phyloP scores from a whole-genome alignment of 2,329 filamentous ascomycete genomes.

The Blastomyces percursus region DNA sequence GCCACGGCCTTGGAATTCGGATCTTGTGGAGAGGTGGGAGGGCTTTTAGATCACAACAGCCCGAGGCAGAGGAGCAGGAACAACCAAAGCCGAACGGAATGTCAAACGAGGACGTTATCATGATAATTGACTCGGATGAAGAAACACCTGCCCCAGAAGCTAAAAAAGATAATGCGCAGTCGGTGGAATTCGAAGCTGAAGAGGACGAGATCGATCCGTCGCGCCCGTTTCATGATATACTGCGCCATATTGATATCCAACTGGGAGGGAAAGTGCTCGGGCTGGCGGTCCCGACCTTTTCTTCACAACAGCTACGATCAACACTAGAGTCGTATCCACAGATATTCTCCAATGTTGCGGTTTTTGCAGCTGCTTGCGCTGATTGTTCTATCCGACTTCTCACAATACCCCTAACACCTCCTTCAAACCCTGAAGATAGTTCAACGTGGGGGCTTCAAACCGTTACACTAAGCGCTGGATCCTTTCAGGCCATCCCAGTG shows the following conservation, averaged over 20 bases:
- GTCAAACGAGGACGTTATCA: conserved; percentile 35
- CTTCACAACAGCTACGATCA: conserved; percentile 31
- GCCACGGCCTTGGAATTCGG: conserved; percentile 47
- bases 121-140: conserved; percentile 48
- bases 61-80: conserved; percentile 15
- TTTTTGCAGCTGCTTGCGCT: conserved; percentile 45
- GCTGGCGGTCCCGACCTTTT: conserved; percentile 40
- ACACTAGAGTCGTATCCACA: conserved; percentile 35
- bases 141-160: conserved; percentile 37
- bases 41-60: conserved; percentile 31
- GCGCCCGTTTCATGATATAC: conserved; percentile 43
- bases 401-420: conserved; percentile 44
- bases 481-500: conserved; percentile 40
- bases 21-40: conserved; percentile 51
- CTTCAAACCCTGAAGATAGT: conserved; percentile 30
- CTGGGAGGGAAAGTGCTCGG: conserved; percentile 44
- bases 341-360: conserved; percentile 40
- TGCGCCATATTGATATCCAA: conserved; percentile 45
- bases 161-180: conserved; percentile 16
- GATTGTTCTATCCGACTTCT: conserved; percentile 48
- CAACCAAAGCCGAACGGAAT: conserved; percentile 33
- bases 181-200: conserved; percentile 41
- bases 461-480: conserved; percentile 36
- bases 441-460: conserved; percentile 36
- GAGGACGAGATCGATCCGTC: conserved; percentile 50